Conservation (phyloP, 805 yeast genomes). For the Candida peoriensis region DNA sequence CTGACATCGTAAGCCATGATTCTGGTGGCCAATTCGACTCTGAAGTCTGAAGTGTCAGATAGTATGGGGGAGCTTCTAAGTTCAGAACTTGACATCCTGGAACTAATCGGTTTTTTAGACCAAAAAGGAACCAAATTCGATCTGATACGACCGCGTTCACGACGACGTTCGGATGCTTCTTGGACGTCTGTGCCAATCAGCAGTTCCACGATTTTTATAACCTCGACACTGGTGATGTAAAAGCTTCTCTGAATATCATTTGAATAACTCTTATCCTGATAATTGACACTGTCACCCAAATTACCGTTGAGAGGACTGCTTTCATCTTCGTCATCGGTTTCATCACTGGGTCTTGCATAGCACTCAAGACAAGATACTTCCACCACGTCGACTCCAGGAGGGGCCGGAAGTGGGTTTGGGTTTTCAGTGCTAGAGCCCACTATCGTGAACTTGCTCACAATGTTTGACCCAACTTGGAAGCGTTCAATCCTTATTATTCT, state of each 20-base stretch:
- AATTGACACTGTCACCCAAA: conserved; percentile 7
- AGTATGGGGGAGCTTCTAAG: conserved; percentile 12
- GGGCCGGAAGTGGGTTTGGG: conserved; percentile 35
- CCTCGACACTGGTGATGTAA: conserved; percentile 65
- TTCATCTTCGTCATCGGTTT: conserved; percentile 26
- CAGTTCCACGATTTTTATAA: conserved; percentile 58
- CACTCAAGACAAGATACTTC: conserved; percentile 60
- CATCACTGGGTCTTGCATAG: conserved; percentile 26
- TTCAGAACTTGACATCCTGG: conserved; percentile 24
- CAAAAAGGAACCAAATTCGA: conserved; percentile 64
- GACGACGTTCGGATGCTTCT: conserved; percentile 47
- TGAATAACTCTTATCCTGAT: conserved; percentile 24
- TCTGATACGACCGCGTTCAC: conserved; percentile 62
- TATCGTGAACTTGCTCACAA: conserved; percentile 45
- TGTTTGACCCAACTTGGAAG: conserved; percentile 40
- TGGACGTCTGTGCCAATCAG: conserved; percentile 45
- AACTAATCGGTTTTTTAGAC: conserved; percentile 54
- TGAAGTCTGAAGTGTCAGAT: conserved; percentile 28
- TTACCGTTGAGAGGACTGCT: too few relatives aligned
- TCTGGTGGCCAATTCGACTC: conserved; percentile 55
- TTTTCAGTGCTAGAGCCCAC: conserved; percentile 47
- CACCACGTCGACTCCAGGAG: conserved; percentile 41
- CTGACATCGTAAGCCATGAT: conserved; percentile 59
- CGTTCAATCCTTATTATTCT: conserved; percentile 57
- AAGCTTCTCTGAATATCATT: conserved; percentile 13